Evolutionary conservation across 345 rosid species (phyloP), one percentile per base, ranked within the genome.

Genomic region (Arabidopsis arenosa): DNA sequence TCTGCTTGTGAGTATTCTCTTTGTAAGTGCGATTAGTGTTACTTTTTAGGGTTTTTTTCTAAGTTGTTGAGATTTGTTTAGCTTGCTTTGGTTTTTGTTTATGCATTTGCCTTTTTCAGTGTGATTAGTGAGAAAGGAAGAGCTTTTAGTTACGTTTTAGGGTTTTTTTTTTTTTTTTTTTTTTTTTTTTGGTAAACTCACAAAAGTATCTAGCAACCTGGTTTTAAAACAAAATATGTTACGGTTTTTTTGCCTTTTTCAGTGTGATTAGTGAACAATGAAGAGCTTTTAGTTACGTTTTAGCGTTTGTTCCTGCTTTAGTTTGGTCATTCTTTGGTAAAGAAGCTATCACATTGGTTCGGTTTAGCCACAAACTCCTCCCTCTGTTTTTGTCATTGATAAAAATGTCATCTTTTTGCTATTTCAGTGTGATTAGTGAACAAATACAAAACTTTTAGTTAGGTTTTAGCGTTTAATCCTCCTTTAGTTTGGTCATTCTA

Each of bases 241-340:
- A 56, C 39, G 21, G 15, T 3, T 28, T 7, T 32, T 6, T 56
- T 30, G 36, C 32, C 61, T 18, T 59, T 58, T 35, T 35, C 26
- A 35, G 43, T 28, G 37, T 55, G 60, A 28, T 54, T 54, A 28
- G 17, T 12, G 36, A 56, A 32, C 11, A 30, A 30, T 55, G 39
- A 55, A 4, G 18, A 58, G 33, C 9, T 28, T 26, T 28, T 54
- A 28, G 59, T 5, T 52, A 54, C 14, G 43, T 5, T 28, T 55
- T 26, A 59, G 44, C 45, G 7, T 17, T 59, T 59, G 15, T 15
- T 18, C 66, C 48, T 39, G 9, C 17, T 41, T 23, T 14, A 40
- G 0, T 7, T 61, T 62, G 12, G 66, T 62, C 36, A 13, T 62
- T 62, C 49, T 62, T 62, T 62, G 66, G 45, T 61, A 39, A 39